Percentiles rank a stretch among this genome's conserved stretches.
phyloP scores from a whole-genome alignment of 208 protist species.

The Herpetomonas samuelpessoai region DNA sequence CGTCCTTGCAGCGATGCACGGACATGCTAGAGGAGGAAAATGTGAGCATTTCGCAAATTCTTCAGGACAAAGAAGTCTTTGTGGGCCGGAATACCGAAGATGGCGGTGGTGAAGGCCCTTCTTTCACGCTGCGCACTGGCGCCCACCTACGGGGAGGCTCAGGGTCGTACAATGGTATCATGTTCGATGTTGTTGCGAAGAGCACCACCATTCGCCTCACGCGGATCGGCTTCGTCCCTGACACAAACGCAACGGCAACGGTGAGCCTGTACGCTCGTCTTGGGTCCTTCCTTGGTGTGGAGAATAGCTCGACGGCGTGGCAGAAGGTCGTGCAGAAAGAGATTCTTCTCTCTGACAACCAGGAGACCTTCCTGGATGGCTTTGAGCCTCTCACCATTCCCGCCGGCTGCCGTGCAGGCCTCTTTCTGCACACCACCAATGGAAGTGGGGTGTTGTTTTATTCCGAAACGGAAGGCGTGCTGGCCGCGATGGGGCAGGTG shows the following conservation, averaged over 20 bases:
- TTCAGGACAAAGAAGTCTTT: constrained; percentile 55
- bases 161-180: constrained; percentile 87
- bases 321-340: constrained; percentile 49
- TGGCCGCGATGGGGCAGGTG: constrained; percentile 57
- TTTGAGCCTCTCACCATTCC: constrained; percentile 76
- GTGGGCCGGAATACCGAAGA: constrained; percentile 24
- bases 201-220: constrained; percentile 60
- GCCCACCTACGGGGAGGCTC: constrained; percentile 46
- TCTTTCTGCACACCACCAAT: constrained; percentile 87
- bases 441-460: constrained; percentile 80
- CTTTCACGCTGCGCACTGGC: constrained; percentile 55
- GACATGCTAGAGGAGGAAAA: constrained; percentile 30
- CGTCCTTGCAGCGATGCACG: constrained; percentile 21
- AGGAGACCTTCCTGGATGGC: constrained; percentile 49
- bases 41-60: constrained; percentile 38
- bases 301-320: constrained; percentile 51
- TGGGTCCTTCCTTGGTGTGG: constrained; percentile 73
- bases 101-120: constrained; percentile 42
- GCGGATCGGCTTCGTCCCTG: constrained; percentile 76
- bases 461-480: constrained; percentile 76
- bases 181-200: constrained; percentile 90
- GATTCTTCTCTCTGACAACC: constrained; percentile 46
- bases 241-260: constrained; percentile 51
- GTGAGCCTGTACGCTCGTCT: constrained; percentile 70
- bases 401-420: constrained; percentile 47